Percentiles rank a stretch among this genome's conserved stretches.
Conservation (phyloP, 495 filamentous ascomycete genomes). For the Antarctomyces pellizariae region DNA sequence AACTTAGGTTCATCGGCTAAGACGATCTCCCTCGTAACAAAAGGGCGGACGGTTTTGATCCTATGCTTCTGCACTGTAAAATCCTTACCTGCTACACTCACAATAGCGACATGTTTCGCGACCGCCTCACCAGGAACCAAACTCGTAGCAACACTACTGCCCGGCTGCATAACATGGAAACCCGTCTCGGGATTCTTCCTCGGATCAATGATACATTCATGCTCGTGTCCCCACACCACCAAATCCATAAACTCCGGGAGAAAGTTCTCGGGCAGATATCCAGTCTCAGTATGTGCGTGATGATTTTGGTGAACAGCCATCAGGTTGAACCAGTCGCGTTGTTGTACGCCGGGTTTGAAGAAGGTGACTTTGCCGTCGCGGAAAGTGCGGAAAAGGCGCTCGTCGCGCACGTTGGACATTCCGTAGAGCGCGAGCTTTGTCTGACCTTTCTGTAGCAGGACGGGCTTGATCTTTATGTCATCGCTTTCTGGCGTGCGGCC, state of each 20-base stretch:
- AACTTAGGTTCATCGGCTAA: conserved; percentile 55
- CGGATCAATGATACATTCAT: conserved; percentile 85
- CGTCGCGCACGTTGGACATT: conserved; percentile 89
- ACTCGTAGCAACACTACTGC: conserved; percentile 88
- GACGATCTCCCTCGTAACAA: conserved; percentile 64
- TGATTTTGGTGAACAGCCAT: conserved; percentile 96
- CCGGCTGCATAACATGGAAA: conserved; percentile 93
- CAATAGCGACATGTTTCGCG: conserved; percentile 68
- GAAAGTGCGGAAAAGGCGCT: conserved; percentile 83
- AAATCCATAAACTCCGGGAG: conserved; percentile 81
- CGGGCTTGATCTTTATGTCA: conserved; percentile 73
- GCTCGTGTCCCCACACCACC: conserved; percentile 92
- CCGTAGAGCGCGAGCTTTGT: conserved; percentile 93
- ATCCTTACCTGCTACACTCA: conserved; percentile 61
- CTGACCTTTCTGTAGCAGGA: conserved; percentile 77
- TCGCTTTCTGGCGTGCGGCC: conserved; percentile 78
- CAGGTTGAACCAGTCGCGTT: conserved; percentile 87
- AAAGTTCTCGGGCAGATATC: conserved; percentile 84
- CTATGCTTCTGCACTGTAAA: conserved; percentile 65
- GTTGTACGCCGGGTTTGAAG: conserved; percentile 62
- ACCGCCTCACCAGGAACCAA: conserved; percentile 77
- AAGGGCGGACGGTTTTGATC: conserved; percentile 74
- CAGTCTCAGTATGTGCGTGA: conserved; percentile 67
- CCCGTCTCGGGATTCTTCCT: conserved; percentile 57
- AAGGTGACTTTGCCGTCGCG: conserved; percentile 84